Base-by-base conservation (phyloP, 1,284 basidiomycete genomes). In the Volvariella surrecta region DNA sequence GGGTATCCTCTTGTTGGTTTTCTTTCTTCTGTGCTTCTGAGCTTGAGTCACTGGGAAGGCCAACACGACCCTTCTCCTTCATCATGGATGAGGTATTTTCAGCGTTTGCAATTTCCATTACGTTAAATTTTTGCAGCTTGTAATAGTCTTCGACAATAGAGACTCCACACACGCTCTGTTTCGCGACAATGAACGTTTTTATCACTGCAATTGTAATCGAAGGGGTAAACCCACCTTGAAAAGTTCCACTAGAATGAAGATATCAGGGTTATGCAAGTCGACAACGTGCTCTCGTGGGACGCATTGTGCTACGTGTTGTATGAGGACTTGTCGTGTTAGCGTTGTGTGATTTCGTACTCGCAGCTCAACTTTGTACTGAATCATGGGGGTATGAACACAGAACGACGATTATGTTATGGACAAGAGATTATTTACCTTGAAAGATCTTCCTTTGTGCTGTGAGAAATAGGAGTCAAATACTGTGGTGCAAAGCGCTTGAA, bases 351-450 rank as follows among this genome's bases (percentile, higher is more conserved):
- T 88, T 32, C 87, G 74, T 30, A 80, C 62, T 40, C 79, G 71
- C 34, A 86, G 54, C 52, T 89, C 86, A 35, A 89, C 76, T 57
- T 88, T 89, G 64, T 86, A 89, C 87, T 89, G 48, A 20, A 19
- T 35, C 3, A 19, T 10, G 31, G 38, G 28, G 20, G 16, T 4
- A 10, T 17, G 34, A 19, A 24, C 19, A 13, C 34, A 37, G 15
- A 7, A 16, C 16, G n/a, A n/a, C n/a, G n/a, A 28, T 32, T 41
- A 22, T 15, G 37, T 9, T 44, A 20, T 21, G 35, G 16, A 16
- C 39, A 43, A 18, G 35, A 20, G 17, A 21, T 21, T 28, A 13
- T 32, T 10, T 35, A 19, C 16, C 15, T 18, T 34, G 4, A 19
- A 2, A 20, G 35, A 15, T n/a, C 57, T 61, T 1, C 66, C 66